phyloP scores from a whole-genome alignment of 371 early-diverging fungal species.

The Dichotomocladium elegans region DNA sequence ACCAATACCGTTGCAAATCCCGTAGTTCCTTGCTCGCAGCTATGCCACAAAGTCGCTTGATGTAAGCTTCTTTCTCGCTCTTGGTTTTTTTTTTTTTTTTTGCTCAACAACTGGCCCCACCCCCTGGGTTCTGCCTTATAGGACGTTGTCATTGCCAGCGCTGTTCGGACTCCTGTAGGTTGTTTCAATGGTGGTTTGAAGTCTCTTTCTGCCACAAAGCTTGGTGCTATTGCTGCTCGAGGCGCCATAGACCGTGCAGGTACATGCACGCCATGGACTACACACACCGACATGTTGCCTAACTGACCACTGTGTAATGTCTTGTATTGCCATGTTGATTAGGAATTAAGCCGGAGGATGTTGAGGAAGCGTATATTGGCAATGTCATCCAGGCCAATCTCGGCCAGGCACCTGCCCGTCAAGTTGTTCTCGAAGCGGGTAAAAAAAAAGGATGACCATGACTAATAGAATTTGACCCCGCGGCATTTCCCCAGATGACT shows the following conservation, averaged over 20 bases:
- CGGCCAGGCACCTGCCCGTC: conserved; percentile 89
- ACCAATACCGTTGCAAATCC: background rate
- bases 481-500: background rate
- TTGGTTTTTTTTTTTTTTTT: background rate
- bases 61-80: too few species aligned
- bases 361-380: conserved; percentile 90
- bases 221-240: conserved; percentile 72
- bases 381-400: conserved; percentile 80
- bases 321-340: background rate
- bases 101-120: too few species aligned
- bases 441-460: background rate
- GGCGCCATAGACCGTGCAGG: conserved; percentile 66
- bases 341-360: conserved; percentile 62
- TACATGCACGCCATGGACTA: conserved; percentile 16
- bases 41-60: conserved; percentile 33
- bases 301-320: background rate
- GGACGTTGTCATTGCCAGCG: conserved; percentile 61
- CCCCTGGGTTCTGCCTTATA: too few species aligned
- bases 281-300: background rate
- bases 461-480: background rate
- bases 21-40: conserved; percentile 24
- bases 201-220: conserved; percentile 60
- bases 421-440: conserved; percentile 72
- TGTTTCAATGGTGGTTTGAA: conserved; percentile 68
- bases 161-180: conserved; percentile 74